These are phyloP conservation scores for Lipomyces spencermartinsiae DNA, from an alignment of 805 yeast species.

Conservation along the genomic window DNA sequence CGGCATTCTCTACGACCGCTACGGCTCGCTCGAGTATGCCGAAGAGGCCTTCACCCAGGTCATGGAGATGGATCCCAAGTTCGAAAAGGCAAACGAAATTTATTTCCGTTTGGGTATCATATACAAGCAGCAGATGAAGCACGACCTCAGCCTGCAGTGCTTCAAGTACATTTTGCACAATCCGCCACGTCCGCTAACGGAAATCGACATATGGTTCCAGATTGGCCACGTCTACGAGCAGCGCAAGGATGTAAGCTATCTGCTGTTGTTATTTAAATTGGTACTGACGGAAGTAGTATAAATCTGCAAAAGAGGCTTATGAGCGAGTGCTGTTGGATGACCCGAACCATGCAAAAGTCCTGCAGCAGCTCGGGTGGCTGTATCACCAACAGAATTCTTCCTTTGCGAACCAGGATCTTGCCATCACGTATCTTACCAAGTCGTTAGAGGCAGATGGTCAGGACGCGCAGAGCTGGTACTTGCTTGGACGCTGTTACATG, in stretches of 20 bases:
- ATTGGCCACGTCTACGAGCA: slow-evolving; percentile 95
- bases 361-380: slow-evolving; percentile 94
- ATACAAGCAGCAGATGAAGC: slow-evolving; percentile 91
- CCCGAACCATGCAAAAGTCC: slow-evolving; percentile 93
- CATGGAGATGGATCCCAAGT: slow-evolving; percentile 91
- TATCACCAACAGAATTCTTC: slow-evolving; percentile 72
- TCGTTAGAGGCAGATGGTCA: slow-evolving; percentile 86
- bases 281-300: slow-evolving; percentile 52
- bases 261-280: not conserved
- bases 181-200: slow-evolving; percentile 96
- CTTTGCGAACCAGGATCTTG: slow-evolving; percentile 82
- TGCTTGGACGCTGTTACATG: slow-evolving; percentile 96
- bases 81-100: slow-evolving; percentile 95
- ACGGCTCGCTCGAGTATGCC: slow-evolving; percentile 95
- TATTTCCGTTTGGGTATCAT: slow-evolving; percentile 96
- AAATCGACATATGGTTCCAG: slow-evolving; percentile 98
- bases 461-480: slow-evolving; percentile 98
- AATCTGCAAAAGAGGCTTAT: slow-evolving; percentile 92
- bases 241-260: slow-evolving; percentile 63
- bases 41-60: slow-evolving; percentile 98
- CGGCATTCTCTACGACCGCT: slow-evolving; percentile 93
- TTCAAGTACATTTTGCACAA: slow-evolving; percentile 87
- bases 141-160: slow-evolving; percentile 87
- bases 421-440: slow-evolving; percentile 80
- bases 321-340: slow-evolving; percentile 88